Percentiles rank a stretch among this genome's conserved stretches.
Conservation (phyloP, 2,329 filamentous ascomycete species). For the Lomentospora prolificans region DNA sequence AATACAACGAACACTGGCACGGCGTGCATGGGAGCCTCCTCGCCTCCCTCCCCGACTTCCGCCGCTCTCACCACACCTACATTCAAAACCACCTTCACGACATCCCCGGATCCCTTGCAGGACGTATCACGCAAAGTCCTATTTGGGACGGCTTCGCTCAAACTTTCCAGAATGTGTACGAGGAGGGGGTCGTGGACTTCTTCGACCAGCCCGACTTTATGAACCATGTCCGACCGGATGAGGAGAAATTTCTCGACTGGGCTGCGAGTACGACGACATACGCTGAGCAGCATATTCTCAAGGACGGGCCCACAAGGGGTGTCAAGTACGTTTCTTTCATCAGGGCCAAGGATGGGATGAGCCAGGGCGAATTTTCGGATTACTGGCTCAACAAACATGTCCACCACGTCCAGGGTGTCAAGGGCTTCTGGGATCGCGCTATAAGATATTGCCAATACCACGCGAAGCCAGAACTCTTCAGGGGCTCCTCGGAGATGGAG, state of each 20-base stretch:
- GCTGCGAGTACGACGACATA: not conserved
- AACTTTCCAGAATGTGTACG: not conserved
- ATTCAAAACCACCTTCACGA: not conserved
- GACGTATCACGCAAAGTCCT: not conserved
- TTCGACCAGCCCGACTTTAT: not conserved
- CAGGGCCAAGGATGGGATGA: not conserved
- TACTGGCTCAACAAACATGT: not conserved
- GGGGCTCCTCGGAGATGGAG: not conserved
- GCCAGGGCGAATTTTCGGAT: not conserved
- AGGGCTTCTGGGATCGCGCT: not conserved
- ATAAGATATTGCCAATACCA: not conserved
- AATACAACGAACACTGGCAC: not conserved
- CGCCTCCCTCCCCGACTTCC: not conserved
- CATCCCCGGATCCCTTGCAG: not conserved
- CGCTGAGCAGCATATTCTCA: not conserved
- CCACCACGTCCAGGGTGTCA: not conserved
- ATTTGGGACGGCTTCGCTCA: not conserved
- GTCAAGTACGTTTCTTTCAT: not conserved
- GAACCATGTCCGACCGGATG: not conserved
- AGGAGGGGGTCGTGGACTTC: not conserved
- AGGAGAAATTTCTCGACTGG: not conserved
- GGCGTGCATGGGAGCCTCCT: not conserved
- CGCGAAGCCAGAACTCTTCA: not conserved
- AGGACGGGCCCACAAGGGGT: not conserved
- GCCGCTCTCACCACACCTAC: not conserved